These are phyloP conservation scores for Pleochaeta shiraiana DNA, from an alignment of 2,329 filamentous ascomycete species.

Conservation along the genomic window DNA sequence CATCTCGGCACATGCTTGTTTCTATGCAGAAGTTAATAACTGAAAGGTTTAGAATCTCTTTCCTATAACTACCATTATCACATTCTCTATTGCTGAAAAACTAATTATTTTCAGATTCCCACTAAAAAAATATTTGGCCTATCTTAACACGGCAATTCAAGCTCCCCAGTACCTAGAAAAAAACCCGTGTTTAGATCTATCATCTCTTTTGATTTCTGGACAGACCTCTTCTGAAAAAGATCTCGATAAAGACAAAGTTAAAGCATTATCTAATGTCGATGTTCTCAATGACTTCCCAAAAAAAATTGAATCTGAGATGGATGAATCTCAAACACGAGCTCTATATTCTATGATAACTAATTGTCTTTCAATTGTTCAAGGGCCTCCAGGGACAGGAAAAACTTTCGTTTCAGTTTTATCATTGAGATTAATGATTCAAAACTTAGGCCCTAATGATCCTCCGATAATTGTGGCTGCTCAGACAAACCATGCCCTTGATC, in stretches of 20 bases:
- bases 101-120: slow-evolving; percentile 24
- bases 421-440: slow-evolving; percentile 40
- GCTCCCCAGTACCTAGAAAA: slow-evolving; percentile 30
- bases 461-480: slow-evolving; percentile 67
- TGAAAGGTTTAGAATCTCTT: slow-evolving; percentile 13
- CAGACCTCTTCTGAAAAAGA: slow-evolving; percentile 7
- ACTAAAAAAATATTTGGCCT: slow-evolving; percentile 38
- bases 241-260: slow-evolving; percentile 11
- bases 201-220: slow-evolving; percentile 15
- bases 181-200: slow-evolving; percentile 28
- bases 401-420: slow-evolving; percentile 61
- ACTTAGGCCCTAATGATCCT: slow-evolving; percentile 30
- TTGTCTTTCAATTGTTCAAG: slow-evolving; percentile 57
- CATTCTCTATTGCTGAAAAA: background rate
- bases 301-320: slow-evolving; percentile 28
- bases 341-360: slow-evolving; percentile 48
- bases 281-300: slow-evolving; percentile 32
- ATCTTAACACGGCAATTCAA: slow-evolving; percentile 23
- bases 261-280: slow-evolving; percentile 26
- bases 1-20: slow-evolving; percentile 46
- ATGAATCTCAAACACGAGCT: slow-evolving; percentile 48
- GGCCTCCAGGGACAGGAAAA: slow-evolving; percentile 57
- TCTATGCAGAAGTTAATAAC: slow-evolving; percentile 36
- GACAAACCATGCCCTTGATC: slow-evolving; percentile 80
- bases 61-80: too few relatives aligned